A percentile compares a stretch with the other conserved stretches of the same genome.
phyloP scores from a whole-genome alignment of 1,139 yeast species.

The Magnusiomyces suaveolens region DNA sequence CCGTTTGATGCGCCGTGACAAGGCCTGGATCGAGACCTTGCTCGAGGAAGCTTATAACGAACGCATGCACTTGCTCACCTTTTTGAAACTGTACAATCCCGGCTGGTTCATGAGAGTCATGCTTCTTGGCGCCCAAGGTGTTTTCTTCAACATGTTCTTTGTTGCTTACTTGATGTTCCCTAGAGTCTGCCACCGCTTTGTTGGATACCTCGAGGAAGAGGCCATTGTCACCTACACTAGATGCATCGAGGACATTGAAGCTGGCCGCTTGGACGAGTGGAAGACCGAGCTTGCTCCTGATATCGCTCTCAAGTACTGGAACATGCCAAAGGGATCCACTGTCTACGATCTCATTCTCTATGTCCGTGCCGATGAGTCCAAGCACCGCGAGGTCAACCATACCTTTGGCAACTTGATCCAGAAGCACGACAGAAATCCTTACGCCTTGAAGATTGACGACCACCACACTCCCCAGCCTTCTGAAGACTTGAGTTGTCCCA shows the following conservation, averaged over 20 bases:
- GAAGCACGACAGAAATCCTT: conserved; percentile 53
- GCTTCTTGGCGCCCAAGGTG: conserved; percentile 59
- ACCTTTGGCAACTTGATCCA: conserved; percentile 56
- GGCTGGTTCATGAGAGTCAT: conserved; percentile 47
- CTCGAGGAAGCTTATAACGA: conserved; percentile 72
- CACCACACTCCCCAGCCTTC: conserved; percentile 44
- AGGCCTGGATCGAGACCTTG: conserved; percentile 67
- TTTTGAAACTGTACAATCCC: conserved; percentile 56
- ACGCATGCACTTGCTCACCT: conserved; percentile 65
- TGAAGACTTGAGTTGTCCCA: conserved; percentile 34
- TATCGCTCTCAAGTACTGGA: conserved; percentile 58
- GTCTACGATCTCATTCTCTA: conserved; percentile 52
- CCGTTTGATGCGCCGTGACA: conserved; percentile 51
- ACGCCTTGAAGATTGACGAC: conserved; percentile 40
- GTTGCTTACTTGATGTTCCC: conserved; percentile 51
- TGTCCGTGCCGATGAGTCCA: conserved; percentile 58
- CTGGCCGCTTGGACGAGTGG: conserved; percentile 44
- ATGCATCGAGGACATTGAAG: conserved; percentile 44
- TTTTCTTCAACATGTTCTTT: conserved; percentile 58
- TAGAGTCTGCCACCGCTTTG: conserved; percentile 63
- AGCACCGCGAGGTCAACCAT: conserved; percentile 68
- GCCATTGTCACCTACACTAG: conserved; percentile 65
- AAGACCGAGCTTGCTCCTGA: conserved; percentile 32
- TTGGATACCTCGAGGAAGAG: conserved; percentile 70
- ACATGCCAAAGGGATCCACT: conserved; percentile 42